A percentile compares a stretch with the other conserved stretches of the same genome.
phyloP scores from a whole-genome alignment of 495 filamentous ascomycete genomes.

The Penicillium angulare region DNA sequence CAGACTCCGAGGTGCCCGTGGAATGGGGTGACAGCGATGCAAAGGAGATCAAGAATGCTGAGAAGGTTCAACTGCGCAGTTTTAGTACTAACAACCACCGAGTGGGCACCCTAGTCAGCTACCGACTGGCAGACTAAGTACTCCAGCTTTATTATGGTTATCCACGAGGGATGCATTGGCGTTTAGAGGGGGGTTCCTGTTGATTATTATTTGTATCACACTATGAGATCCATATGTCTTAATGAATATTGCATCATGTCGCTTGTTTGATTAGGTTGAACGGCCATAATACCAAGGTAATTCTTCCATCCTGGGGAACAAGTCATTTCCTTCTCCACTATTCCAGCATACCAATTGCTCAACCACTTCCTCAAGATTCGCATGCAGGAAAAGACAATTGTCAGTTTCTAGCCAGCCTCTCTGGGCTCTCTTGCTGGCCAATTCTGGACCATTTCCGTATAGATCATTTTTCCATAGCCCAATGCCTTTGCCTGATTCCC shows the following conservation, averaged over 20 bases:
- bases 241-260: constrained; percentile 12
- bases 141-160: constrained; percentile 11
- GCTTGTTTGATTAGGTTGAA: background rate
- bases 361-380: constrained; percentile 30
- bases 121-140: constrained; percentile 55
- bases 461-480: constrained; percentile 44
- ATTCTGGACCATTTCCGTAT: constrained; percentile 39
- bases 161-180: constrained; percentile 27
- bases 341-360: constrained; percentile 38
- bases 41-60: constrained; percentile 93
- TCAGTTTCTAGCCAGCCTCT: constrained; percentile 43
- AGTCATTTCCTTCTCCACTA: constrained; percentile 35
- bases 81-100: constrained; percentile 93
- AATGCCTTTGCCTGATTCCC: constrained; percentile 42
- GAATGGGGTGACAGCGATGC: constrained; percentile 99
- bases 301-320: constrained; percentile 29
- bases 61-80: constrained; percentile 91
- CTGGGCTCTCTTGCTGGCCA: constrained; percentile 35
- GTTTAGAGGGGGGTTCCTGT: constrained; percentile 24
- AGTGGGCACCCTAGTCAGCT: constrained; percentile 93
- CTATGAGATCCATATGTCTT: background rate
- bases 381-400: constrained; percentile 25
- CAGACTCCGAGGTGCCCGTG: constrained; percentile 92
- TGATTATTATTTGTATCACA: background rate
- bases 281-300: constrained; percentile 42